These are phyloP conservation scores for Clathrospora elynae DNA, from an alignment of 2,329 filamentous ascomycete species.

Conservation along the genomic window DNA sequence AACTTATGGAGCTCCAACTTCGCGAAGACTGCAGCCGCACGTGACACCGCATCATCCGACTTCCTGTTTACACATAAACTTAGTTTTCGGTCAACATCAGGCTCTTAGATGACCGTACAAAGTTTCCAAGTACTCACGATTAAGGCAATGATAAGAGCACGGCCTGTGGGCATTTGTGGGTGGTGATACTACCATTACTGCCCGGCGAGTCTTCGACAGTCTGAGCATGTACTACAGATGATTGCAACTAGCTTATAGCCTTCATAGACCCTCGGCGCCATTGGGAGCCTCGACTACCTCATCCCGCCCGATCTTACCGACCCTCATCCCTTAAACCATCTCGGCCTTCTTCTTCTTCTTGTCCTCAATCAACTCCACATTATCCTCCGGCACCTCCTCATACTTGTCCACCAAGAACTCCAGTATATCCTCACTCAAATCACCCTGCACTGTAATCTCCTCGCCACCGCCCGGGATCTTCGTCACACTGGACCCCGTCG, in stretches of 20 bases:
- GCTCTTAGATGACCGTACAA: no score
- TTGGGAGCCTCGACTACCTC: no score
- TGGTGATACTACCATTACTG: no score
- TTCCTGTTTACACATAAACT: not conserved
- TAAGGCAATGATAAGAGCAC: no score
- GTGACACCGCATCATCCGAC: constrained; percentile 12
- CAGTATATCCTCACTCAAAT: constrained; percentile 91
- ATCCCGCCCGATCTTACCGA: not conserved
- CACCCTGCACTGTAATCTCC: constrained; percentile 97
- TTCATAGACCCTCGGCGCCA: no score
- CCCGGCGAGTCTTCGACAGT: no score
- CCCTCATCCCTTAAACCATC: constrained; percentile 15
- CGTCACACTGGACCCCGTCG: constrained; percentile 89
- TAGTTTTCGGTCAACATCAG: no score
- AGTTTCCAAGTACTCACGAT: no score
- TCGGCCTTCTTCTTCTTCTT: constrained; percentile 79
- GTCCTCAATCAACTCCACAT: constrained; percentile 92
- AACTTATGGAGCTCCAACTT: constrained; percentile 19
- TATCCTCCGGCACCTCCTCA: constrained; percentile 88
- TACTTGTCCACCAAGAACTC: constrained; percentile 91
- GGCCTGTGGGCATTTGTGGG: no score
- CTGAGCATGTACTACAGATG: no score
- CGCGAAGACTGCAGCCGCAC: constrained; percentile 7
- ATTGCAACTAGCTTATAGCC: no score
- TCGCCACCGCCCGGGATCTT: constrained; percentile 85